Conservation (phyloP, 2,329 filamentous ascomycete species). For the Rhynchosporium secalis region DNA sequence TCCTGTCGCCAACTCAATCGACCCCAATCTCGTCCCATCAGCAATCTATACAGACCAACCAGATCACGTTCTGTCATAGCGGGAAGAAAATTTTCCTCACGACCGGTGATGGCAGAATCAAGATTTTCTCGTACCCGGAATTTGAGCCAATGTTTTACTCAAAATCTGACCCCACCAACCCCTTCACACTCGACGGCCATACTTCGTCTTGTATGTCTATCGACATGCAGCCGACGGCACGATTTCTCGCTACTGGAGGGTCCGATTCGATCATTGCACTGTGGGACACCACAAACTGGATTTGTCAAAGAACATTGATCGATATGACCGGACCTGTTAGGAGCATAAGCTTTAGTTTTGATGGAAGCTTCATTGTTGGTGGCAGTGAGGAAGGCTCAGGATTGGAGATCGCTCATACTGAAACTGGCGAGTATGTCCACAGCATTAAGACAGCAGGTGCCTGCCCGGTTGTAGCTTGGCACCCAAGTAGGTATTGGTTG, state of each 20-base stretch:
- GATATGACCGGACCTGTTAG: slow-evolving; percentile 69
- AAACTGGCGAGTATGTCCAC: slow-evolving; percentile 72
- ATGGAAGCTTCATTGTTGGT: slow-evolving; percentile 72
- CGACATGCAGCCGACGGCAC: slow-evolving; percentile 69
- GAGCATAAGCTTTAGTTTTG: slow-evolving; percentile 73
- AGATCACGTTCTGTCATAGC: slow-evolving; percentile 72
- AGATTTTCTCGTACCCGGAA: slow-evolving; percentile 67
- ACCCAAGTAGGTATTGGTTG: slow-evolving; percentile 71
- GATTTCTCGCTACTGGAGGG: slow-evolving; percentile 72
- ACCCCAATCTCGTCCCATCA: slow-evolving; percentile 58
- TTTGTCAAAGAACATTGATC: slow-evolving; percentile 70
- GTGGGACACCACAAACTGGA: slow-evolving; percentile 78
- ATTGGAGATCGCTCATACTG: slow-evolving; percentile 69
- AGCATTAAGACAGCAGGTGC: slow-evolving; percentile 67
- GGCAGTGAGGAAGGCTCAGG: slow-evolving; percentile 72
- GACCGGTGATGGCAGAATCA: slow-evolving; percentile 68
- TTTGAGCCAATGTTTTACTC: slow-evolving; percentile 56
- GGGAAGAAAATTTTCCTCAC: slow-evolving; percentile 70
- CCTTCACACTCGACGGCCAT: slow-evolving; percentile 67
- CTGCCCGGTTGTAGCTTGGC: slow-evolving; percentile 71
- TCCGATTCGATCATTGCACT: slow-evolving; percentile 73
- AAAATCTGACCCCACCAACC: slow-evolving; percentile 48
- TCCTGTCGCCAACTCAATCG: slow-evolving; percentile 60
- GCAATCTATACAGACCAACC: slow-evolving; percentile 67
- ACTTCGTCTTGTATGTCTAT: slow-evolving; percentile 70